These are phyloP conservation scores for Calonectria honghensis DNA, from an alignment of 2,329 filamentous ascomycete species.

Conservation along the genomic window DNA sequence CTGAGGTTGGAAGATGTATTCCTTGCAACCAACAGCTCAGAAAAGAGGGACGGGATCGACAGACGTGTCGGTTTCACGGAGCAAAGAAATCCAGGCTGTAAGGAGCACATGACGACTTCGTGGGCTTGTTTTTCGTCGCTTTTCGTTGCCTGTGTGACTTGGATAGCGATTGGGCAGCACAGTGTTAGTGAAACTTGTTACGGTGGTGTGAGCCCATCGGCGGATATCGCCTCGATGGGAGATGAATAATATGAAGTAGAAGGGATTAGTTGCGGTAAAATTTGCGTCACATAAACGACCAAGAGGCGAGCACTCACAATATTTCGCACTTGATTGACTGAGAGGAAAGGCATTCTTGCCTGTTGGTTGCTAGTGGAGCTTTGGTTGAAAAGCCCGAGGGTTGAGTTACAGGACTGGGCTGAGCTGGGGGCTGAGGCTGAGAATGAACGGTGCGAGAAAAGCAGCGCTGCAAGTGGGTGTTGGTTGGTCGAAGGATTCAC, in stretches of 20 bases:
- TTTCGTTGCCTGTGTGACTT: no score
- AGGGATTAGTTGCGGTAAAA: background rate
- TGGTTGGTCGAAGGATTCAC: background rate
- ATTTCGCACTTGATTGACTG: background rate
- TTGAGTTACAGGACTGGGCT: slow-evolving; percentile 7
- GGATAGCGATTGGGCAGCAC: no score
- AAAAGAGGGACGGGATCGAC: background rate
- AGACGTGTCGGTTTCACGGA: background rate
- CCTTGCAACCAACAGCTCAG: background rate
- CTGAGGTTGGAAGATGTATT: background rate
- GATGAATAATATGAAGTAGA: background rate
- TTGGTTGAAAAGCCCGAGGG: background rate
- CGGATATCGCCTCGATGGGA: background rate
- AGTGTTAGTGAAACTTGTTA: no score
- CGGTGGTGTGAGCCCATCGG: background rate
- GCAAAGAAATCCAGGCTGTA: no score
- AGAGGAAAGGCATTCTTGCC: background rate
- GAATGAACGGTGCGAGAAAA: background rate
- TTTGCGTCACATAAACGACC: background rate
- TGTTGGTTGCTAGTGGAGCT: slow-evolving; percentile 6
- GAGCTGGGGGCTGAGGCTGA: slow-evolving; percentile 16
- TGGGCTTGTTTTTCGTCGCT: background rate
- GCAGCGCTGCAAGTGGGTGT: background rate
- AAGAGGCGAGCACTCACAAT: background rate
- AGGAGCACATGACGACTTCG: background rate